phyloP scores from a whole-genome alignment of 768 basidiomycete species.

The Lenzites betulinus region DNA sequence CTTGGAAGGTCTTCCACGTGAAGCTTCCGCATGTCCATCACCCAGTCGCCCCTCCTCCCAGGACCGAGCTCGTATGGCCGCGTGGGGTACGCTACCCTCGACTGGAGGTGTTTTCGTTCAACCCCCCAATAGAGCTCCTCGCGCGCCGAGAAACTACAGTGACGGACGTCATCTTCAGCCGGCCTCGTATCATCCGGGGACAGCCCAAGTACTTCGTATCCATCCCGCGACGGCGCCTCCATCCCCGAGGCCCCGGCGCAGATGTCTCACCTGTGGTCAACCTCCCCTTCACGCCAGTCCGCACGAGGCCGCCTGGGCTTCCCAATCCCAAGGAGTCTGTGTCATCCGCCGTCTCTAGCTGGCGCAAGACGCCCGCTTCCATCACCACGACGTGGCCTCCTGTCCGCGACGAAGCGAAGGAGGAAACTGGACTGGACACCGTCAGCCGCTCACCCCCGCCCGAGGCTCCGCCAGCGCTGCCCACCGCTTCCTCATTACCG shows the following conservation, averaged over 20 bases:
- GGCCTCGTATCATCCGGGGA: constrained; percentile 37
- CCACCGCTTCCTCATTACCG: constrained; percentile 7
- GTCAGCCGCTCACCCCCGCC: constrained; percentile 72
- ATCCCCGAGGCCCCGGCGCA: constrained; percentile 9
- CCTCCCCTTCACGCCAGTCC: constrained; percentile 35
- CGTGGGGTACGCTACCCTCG: constrained; percentile 45
- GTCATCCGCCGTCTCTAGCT: constrained; percentile 36
- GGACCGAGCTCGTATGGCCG: constrained; percentile 49
- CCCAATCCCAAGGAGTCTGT: constrained; percentile 29
- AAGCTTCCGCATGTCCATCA: constrained; percentile 44
- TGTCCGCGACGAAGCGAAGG: constrained; percentile 5
- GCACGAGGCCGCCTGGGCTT: background rate
- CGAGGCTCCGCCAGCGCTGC: constrained; percentile 39
- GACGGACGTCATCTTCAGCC: constrained; percentile 65
- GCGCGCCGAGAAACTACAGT: constrained; percentile 59
- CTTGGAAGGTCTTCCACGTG: constrained; percentile 30
- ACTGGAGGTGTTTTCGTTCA: constrained; percentile 70
- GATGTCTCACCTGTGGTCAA: constrained; percentile 39
- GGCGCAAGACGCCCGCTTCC: constrained; percentile 38
- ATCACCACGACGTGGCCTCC: constrained; percentile 24
- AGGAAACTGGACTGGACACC: constrained; percentile 43
- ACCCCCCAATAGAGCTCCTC: constrained; percentile 71
- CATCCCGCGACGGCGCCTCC: constrained; percentile 33
- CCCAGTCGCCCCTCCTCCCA: constrained; percentile 46
- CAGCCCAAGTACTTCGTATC: constrained; percentile 38